Percentiles rank a stretch among this genome's conserved stretches.
Conservation (phyloP, 208 protist species). For the Blechomonas ayalai region DNA sequence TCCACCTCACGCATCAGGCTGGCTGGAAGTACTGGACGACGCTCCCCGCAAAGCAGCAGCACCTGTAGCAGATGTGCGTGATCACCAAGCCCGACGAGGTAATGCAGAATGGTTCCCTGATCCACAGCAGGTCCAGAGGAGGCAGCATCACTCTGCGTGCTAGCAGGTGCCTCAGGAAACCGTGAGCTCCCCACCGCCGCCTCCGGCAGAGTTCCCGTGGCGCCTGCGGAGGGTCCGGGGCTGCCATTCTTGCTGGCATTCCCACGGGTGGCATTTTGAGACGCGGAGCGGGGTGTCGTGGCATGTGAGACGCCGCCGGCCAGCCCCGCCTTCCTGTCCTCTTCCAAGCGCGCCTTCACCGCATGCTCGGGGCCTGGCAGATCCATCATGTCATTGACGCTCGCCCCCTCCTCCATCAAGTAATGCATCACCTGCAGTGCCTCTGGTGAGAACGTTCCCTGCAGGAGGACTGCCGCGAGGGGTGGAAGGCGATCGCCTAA, state of each 20-base stretch:
- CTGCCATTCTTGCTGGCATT: background rate
- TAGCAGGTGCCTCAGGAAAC: background rate
- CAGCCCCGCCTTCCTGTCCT: background rate
- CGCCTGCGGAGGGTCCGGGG: background rate
- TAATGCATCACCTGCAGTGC: constrained; percentile 35
- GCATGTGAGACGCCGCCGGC: background rate
- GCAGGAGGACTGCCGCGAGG: constrained; percentile 25
- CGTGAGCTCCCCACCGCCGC: background rate
- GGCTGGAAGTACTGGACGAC: constrained; percentile 14
- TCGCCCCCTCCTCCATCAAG: constrained; percentile 45
- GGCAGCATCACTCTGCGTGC: no score
- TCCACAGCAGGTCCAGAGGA: background rate
- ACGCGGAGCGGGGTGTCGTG: background rate
- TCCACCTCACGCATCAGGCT: constrained; percentile 22
- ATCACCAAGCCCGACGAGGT: constrained; percentile 55
- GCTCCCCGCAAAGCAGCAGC: constrained; percentile 28
- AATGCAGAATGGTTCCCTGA: constrained; percentile 58
- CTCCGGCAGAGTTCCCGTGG: background rate
- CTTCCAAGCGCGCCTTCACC: constrained; percentile 1
- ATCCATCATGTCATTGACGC: constrained; percentile 29
- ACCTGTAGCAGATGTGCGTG: constrained; percentile 46
- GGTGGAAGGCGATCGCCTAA: constrained; percentile 22
- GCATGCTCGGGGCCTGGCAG: constrained; percentile 17
- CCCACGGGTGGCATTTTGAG: background rate
- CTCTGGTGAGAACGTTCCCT: constrained; percentile 18